Evolutionary conservation across 306 rosid species (phyloP).

Genomic region (Vigna radiata): DNA sequence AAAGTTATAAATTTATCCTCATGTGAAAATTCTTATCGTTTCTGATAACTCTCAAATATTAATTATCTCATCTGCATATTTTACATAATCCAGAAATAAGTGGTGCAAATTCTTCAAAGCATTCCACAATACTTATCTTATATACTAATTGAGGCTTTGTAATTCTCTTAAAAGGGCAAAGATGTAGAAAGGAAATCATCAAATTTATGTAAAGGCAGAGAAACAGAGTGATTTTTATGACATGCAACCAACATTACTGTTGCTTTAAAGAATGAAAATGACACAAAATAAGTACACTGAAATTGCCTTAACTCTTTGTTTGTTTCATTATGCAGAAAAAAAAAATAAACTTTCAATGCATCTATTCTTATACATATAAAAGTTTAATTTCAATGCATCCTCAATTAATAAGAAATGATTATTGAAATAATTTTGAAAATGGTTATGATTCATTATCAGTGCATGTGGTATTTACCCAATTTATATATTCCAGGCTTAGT

Average conservation of each 20-base stretch:
- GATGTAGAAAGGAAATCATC: constrained; percentile 4
- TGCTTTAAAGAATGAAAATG: constrained; percentile 51
- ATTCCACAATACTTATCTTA: background rate
- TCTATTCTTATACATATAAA: background rate
- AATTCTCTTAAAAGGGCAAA: background rate
- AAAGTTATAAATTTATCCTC: background rate
- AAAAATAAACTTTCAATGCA: background rate
- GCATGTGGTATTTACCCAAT: background rate
- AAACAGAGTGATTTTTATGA: constrained; percentile 47
- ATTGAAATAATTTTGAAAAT: no score
- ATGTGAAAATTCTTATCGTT: background rate
- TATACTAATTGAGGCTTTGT: background rate
- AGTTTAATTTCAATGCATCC: background rate
- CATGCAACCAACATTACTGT: constrained; percentile 49
- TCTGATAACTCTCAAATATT: background rate
- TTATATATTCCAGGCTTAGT: background rate
- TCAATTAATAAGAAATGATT: background rate
- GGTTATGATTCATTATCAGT: background rate
- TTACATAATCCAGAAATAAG: background rate
- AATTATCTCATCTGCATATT: background rate
- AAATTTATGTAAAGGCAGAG: constrained; percentile 21
- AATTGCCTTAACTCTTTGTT: constrained; percentile 2
- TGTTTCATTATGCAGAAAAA: background rate
- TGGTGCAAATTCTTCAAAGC: background rate
- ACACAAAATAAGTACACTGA: constrained; percentile 36